Evolutionary conservation across 352 stramenopile genomes (phyloP), one percentile per base, ranked within the genome.

Genomic region (Globisporangium nunn): DNA sequence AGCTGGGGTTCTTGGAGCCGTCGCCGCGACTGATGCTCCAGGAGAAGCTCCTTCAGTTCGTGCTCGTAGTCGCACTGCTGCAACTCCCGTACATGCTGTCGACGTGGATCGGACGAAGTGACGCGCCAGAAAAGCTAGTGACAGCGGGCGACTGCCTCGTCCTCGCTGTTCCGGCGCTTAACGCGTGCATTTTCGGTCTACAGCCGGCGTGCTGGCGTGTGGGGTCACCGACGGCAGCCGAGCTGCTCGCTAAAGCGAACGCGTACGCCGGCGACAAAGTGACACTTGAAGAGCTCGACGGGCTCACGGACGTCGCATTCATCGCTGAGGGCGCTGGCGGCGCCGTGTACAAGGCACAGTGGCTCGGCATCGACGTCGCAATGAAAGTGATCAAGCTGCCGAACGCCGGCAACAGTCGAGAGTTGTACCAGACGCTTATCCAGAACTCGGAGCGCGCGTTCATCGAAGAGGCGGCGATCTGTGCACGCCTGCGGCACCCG

Each of bases 301-400:
- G 58, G 11, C 35, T 63, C 4, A 63, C 41, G 11, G 51, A 58
- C 51, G 52, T 63, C 51, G 50, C 50, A 51, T 82, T 90, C 65
- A 55, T 81, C 43, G 81, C 70, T 1, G 77, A 85, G 48, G 73
- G 71, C 11, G 73, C 66, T 3, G 79, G 68, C 50, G 76, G 73
- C 0, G 66, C 82, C n/a, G 77, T 89, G 15, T 89, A 82, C 63
- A 82, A 81, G 56, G 75, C 67, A 4, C 73, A 87, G 55, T 89
- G 76, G 76, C 67, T 89, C n/a, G 79, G 76, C n/a, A 89, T 89
- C 51, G 85, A 77, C 0, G 77, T 87, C 18, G 79, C 79, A 11
- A 78, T 89, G 51, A 89, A 89, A 56, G 85, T 77, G 49, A 68
- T 89, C 30, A 74, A 75, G 8, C 64, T 89, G 0, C 68, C 75